Percentiles rank a stretch among this genome's conserved stretches.
phyloP scores from a whole-genome alignment of 2,329 filamentous ascomycete species.

The Truncatella angustata region DNA sequence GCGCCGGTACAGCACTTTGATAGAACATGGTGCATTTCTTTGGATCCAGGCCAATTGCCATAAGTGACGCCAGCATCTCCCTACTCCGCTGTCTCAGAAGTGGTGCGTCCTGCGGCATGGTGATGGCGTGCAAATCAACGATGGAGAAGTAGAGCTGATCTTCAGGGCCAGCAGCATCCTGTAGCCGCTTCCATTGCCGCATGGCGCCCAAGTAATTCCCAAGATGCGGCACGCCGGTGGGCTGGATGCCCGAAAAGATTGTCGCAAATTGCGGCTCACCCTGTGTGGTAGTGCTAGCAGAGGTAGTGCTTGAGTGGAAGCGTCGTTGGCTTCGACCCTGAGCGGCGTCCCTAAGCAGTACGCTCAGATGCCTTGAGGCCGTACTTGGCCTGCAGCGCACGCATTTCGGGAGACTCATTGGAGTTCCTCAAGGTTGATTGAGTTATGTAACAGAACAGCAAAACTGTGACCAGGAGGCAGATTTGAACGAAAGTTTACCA shows the following conservation, averaged over 20 bases:
- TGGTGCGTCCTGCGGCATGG: conserved; percentile 64
- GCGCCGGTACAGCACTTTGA: conserved; percentile 73
- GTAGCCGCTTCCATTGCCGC: conserved; percentile 79
- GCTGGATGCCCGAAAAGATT: conserved; percentile 96
- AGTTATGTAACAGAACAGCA: too few relatives aligned
- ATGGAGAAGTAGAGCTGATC: conserved; percentile 78
- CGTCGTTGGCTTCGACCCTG: too few relatives aligned
- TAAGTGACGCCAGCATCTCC: conserved; percentile 74
- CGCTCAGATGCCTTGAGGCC: conserved; percentile 11
- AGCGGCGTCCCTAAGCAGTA: not conserved
- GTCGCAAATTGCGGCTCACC: conserved; percentile 29
- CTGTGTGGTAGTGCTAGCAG: too few relatives aligned
- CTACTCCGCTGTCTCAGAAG: conserved; percentile 63
- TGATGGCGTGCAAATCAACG: conserved; percentile 93
- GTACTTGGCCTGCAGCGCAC: conserved; percentile 18
- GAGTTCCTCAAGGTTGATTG: too few relatives aligned
- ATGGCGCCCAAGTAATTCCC: conserved; percentile 95
- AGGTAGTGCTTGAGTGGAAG: too few relatives aligned
- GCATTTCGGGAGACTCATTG: conserved; percentile 18
- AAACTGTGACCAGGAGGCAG: too few relatives aligned
- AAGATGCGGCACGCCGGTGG: conserved; percentile 88
- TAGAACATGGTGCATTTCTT: conserved; percentile 76
- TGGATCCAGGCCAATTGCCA: conserved; percentile 83
- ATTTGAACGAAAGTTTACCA: too few relatives aligned
- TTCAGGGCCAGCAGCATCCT: conserved; percentile 56